Percentiles rank a stretch among this genome's conserved stretches.
phyloP scores from a whole-genome alignment of 2,329 filamentous ascomycete species.

The Cadophora sp. region DNA sequence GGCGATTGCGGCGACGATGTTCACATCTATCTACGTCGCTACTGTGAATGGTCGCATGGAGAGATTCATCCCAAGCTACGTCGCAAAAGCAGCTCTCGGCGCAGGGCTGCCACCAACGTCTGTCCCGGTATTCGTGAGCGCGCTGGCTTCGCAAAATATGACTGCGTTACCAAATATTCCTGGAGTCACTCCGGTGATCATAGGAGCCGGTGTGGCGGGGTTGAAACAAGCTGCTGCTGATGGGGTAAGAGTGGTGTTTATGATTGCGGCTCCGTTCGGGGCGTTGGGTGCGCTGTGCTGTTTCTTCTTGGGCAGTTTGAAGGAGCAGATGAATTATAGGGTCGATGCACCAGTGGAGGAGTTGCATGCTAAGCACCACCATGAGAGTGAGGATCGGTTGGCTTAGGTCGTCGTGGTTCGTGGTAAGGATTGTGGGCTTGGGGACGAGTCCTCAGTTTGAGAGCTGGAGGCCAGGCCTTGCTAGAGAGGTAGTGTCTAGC shows the following conservation, averaged over 20 bases:
- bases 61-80: conserved; percentile 11
- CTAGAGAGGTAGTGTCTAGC: too few species aligned
- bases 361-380: background rate
- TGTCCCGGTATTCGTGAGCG: conserved; percentile 20
- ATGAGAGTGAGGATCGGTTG: background rate
- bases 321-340: conserved; percentile 31
- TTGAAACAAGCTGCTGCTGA: conserved; percentile 33
- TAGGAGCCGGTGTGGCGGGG: conserved; percentile 26
- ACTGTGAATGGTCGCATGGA: background rate
- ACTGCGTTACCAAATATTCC: conserved; percentile 20
- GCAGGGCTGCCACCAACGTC: conserved; percentile 23
- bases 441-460: too few species aligned
- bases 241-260: conserved; percentile 29
- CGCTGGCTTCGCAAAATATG: conserved; percentile 12
- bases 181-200: conserved; percentile 22
- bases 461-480: too few species aligned
- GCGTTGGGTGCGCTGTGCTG: conserved; percentile 28
- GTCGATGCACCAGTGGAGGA: conserved; percentile 34
- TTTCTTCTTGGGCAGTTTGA: conserved; percentile 30
- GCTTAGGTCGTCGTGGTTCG: background rate
- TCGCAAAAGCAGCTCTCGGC: conserved; percentile 20
- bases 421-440: background rate
- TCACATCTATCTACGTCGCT: background rate
- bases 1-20: conserved; percentile 45
- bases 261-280: conserved; percentile 34